Base-by-base conservation (phyloP, 495 filamentous ascomycete species). In the Penicillium silybi region DNA sequence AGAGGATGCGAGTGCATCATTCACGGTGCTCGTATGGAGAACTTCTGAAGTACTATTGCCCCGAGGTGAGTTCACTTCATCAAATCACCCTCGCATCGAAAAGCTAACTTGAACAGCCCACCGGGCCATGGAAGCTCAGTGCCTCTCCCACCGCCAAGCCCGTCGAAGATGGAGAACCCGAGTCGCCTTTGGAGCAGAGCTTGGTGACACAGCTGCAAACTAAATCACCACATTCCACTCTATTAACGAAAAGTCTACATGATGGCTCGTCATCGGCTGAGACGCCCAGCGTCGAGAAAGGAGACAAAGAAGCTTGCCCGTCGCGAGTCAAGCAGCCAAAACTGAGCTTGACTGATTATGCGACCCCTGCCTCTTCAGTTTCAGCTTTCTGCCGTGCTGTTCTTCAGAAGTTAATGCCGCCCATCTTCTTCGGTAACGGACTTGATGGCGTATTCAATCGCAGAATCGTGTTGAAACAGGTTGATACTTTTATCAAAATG, bases 311-410 rank as follows among this genome's bases (percentile, higher is more conserved):
- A 32, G 34, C 41, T 3, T 16, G 15, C 18, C 38, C 7, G 6
- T 19, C 44, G 25, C 37, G 18, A 19, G 34, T 52, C 23, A 34
- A 50, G 37, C 46, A 48, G 22, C 64, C 51, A 38, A 66, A 69
- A 20, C 2, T 53, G 34, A 70, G 64, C 45, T 74, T 95, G 26
- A 81, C 83, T 16, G 85, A 88, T 32, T 75, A 89, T 53, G 88
- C 90, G 3, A 91, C 84, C 6, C 80, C 89, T 2, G 51, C 73
- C 4, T 72, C 87, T 0, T 76, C 81, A 18, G 84, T 97, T 10
- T 96, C 93, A 5, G 88, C 92, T 3, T 97, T 95, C 62, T 96
- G 91, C 61, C 84, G 87, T 46, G 85, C 90, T 7, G 84, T 87
- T 3, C 58, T 97, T 5, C 72, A 71, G 10, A 87, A 80, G 38